A percentile compares a stretch with the other conserved stretches of the same genome.
Evolutionary conservation across 345 rosid genomes (phyloP).

Genomic region (Syzygium jambos): DNA sequence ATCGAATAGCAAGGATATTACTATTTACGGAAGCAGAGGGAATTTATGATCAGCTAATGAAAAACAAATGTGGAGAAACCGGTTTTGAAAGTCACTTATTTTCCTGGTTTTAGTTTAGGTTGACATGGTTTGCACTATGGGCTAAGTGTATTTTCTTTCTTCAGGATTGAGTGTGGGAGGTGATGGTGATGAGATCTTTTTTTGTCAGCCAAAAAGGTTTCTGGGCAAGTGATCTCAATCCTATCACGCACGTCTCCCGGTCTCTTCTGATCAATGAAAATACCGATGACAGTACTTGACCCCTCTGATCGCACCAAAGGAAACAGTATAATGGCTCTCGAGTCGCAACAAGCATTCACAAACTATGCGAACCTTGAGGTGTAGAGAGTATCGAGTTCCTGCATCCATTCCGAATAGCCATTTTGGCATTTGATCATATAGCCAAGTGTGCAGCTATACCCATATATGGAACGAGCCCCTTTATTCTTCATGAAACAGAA

Average conservation of each 20-base stretch:
- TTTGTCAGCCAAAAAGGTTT: background rate
- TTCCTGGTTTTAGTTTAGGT: background rate
- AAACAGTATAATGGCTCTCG: background rate
- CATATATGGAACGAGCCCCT: background rate
- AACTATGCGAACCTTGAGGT: background rate
- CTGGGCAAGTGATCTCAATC: background rate
- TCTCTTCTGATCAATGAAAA: background rate
- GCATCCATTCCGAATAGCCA: background rate
- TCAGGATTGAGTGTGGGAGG: background rate
- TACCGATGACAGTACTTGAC: background rate
- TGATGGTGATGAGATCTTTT: background rate
- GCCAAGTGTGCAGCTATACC: background rate
- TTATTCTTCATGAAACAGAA: background rate
- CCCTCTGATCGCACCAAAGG: background rate
- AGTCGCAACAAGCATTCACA: background rate
- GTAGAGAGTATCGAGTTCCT: background rate
- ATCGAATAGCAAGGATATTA: too few relatives aligned
- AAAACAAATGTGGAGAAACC: background rate
- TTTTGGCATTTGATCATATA: background rate
- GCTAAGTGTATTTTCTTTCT: background rate
- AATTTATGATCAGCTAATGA: background rate
- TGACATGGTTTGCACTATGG: background rate
- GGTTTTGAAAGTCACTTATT: background rate
- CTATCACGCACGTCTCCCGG: background rate
- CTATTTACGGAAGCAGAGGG: too few relatives aligned